These are phyloP conservation scores for Pleurozium schreberi DNA, from an alignment of 225 moss, liverwort and hornwort species.

Conservation along the genomic window DNA sequence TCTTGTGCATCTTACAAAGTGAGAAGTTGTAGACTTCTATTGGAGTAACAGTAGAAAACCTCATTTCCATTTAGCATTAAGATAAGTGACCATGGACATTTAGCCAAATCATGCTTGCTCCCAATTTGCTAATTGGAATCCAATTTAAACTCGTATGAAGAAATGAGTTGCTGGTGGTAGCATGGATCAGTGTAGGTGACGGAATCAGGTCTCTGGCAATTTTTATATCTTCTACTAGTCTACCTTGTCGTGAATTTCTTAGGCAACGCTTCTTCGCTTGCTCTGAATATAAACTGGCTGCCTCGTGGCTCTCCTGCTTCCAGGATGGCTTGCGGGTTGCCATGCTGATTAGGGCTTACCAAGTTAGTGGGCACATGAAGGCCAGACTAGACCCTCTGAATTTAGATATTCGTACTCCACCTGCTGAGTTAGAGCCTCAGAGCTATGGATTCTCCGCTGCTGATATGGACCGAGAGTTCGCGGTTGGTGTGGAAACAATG, in stretches of 20 bases:
- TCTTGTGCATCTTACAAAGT: background rate
- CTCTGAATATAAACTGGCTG: background rate
- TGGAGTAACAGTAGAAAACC: background rate
- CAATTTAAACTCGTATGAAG: background rate
- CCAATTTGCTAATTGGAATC: background rate
- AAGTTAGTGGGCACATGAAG: constrained; percentile 90
- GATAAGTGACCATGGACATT: background rate
- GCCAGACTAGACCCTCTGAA: constrained; percentile 74
- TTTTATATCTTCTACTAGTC: background rate
- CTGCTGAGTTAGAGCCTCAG: constrained; percentile 65
- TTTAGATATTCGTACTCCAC: constrained; percentile 50
- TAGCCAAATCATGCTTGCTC: background rate
- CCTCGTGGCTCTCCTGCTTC: background rate
- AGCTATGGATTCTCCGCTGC: constrained; percentile 79
- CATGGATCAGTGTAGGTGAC: background rate
- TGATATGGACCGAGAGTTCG: constrained; percentile 81
- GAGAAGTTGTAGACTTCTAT: background rate
- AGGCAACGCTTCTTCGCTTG: background rate
- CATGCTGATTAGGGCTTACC: constrained; percentile 80
- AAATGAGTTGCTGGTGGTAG: background rate
- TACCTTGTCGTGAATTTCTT: background rate
- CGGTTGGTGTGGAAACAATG: constrained; percentile 86
- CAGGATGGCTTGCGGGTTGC: constrained; percentile 88
- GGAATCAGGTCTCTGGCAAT: background rate
- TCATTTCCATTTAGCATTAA: background rate